phyloP scores from a whole-genome alignment of 192 early-diverging fungal genomes.

The Backusella sp. region DNA sequence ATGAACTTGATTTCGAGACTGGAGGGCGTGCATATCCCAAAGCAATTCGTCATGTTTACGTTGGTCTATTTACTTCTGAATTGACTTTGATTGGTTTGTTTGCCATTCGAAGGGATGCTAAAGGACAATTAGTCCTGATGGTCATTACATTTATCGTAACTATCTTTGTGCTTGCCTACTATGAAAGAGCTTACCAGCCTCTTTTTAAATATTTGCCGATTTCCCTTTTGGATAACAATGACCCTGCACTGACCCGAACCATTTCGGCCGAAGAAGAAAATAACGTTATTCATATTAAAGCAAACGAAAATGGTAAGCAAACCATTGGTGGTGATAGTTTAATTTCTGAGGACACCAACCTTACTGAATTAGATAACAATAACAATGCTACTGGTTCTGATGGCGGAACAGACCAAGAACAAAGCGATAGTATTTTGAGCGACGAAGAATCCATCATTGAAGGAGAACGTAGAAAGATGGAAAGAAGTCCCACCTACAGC shows the following conservation, averaged over 20 bases:
- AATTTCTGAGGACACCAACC: background rate
- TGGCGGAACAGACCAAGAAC: background rate
- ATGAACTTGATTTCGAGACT: constrained; percentile 52
- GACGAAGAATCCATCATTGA: background rate
- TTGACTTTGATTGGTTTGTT: constrained; percentile 75
- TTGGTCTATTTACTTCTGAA: constrained; percentile 72
- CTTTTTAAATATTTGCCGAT: constrained; percentile 44
- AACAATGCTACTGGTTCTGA: background rate
- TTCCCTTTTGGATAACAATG: constrained; percentile 21
- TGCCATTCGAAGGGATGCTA: constrained; percentile 49
- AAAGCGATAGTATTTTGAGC: background rate
- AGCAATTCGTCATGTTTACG: constrained; percentile 59
- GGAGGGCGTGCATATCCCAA: constrained; percentile 66
- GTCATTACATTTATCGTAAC: constrained; percentile 34
- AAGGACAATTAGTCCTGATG: constrained; percentile 42
- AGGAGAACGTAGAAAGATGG: background rate
- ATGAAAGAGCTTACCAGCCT: constrained; percentile 40
- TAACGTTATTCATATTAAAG: background rate
- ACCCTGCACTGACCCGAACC: background rate
- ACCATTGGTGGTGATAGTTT: background rate
- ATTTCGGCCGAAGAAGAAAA: background rate
- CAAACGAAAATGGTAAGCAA: background rate
- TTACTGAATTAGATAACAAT: background rate
- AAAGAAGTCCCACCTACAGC: background rate
- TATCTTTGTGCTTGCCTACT: constrained; percentile 26